Conservation (phyloP, 192 early-diverging fungal species). For the Backusella psychrophila region DNA sequence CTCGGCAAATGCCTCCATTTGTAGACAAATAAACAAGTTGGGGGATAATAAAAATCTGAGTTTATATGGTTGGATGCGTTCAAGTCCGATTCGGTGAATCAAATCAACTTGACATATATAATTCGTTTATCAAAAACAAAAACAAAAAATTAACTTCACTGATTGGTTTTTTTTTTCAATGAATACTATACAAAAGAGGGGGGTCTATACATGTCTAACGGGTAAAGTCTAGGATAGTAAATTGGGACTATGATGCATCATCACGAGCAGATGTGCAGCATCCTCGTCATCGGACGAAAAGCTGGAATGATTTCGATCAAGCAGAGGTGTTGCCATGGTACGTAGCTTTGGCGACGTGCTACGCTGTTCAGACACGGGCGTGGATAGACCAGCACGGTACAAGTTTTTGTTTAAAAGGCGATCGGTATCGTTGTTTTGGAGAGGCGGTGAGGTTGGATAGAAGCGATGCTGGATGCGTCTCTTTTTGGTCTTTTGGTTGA, state of each 20-base stretch:
- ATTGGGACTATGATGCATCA: conserved; percentile 23
- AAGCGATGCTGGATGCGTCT: neutral
- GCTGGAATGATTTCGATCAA: neutral
- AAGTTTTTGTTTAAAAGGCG: neutral
- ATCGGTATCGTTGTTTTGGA: neutral
- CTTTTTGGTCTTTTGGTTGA: neutral
- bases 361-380: neutral
- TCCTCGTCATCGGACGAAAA: conserved; percentile 20
- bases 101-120: neutral
- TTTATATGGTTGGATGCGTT: neutral
- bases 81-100: neutral
- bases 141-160: neutral
- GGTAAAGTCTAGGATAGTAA: neutral
- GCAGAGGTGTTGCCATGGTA: neutral
- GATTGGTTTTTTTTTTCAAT: neutral
- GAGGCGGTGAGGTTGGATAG: conserved; percentile 12
- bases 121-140: neutral
- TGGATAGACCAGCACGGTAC: neutral
- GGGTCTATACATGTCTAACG: neutral
- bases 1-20: neutral
- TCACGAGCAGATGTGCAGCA: conserved; percentile 26
- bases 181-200: neutral
- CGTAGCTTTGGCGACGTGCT: neutral
- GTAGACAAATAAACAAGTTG: neutral
- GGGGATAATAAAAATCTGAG: neutral